Evolutionary conservation across 768 basidiomycete species (phyloP), one percentile per base, ranked within the genome.

Genomic region (Naganishia friedmannii): DNA sequence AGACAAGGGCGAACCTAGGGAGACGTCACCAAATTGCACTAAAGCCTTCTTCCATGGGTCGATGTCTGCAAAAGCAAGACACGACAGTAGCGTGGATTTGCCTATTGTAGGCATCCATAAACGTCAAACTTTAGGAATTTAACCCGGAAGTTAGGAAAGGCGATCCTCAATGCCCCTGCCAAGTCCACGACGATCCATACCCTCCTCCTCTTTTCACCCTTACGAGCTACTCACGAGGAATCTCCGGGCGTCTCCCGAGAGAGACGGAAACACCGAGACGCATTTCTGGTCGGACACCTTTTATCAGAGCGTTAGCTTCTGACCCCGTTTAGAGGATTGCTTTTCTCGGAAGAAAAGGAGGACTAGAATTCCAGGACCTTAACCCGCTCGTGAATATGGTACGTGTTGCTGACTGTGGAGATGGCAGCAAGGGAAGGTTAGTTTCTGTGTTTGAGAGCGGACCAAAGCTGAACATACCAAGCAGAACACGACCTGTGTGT

Each of bases 351-450:
- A 71, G 32, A 71, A 66, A 70, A 71, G 65, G 73, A 71, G 78
- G 77, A 77, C 77, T 80, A 58, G 68, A 80, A 80, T 80, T 77
- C 79, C 79, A 80, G 79, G 79, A 80, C 79, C 79, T 80, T 80
- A 76, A 69, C 79, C 78, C 78, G 79, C 77, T 80, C 77, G 78
- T 65, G 76, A 78, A 74, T 66, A 72, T 66, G 72, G 70, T 66
- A 37, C 56, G 56, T 67, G 45, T n/a, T 53, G 60, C 26, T 9
- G 45, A 34, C 31, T 70, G 46, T 19, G 60, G 17, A 29, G 37
- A 46, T 21, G 34, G 42, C 3, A 45, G 28, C 46, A 19, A 8
- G 26, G n/a, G 48, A 37, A 21, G 39, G 56, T 66, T 29, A 42
- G 28, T 34, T 37, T 60, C 39, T 39, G 39, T 37, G 13, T 17